Evolutionary conservation across 352 stramenopile genomes (phyloP).

Genomic region (Pilasporangium apinafurcum): DNA sequence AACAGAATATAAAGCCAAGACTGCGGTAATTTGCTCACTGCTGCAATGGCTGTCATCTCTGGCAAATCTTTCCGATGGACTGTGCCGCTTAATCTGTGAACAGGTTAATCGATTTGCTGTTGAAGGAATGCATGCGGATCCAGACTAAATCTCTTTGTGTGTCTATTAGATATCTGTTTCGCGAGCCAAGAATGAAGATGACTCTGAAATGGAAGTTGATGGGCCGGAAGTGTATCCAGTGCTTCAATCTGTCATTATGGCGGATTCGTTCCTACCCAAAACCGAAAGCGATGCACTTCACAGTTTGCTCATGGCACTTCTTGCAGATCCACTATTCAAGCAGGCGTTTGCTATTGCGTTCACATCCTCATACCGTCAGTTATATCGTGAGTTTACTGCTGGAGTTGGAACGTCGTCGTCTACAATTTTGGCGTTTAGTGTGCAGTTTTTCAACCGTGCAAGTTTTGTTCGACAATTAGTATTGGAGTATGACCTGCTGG

Average conservation of each 20-base stretch:
- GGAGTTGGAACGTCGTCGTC: conserved; percentile 79
- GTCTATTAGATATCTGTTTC: no score
- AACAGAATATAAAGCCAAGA: conserved; percentile 66
- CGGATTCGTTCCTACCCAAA: conserved; percentile 79
- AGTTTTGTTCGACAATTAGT: conserved; percentile 92
- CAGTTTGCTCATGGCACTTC: conserved; percentile 93
- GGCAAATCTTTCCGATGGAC: conserved; percentile 70
- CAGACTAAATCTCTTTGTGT: no score
- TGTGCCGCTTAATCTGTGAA: conserved; percentile 82
- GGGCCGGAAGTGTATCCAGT: conserved; percentile 37
- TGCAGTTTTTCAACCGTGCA: conserved; percentile 99
- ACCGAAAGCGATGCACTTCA: conserved; percentile 79
- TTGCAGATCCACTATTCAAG: conserved; percentile 97
- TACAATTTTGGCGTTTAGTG: conserved; percentile 89
- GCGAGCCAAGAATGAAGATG: background rate
- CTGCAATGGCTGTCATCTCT: conserved; percentile 77
- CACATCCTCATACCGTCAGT: conserved; percentile 89
- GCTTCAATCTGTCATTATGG: conserved; percentile 75
- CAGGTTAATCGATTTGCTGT: conserved; percentile 27
- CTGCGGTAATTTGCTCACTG: conserved; percentile 59
- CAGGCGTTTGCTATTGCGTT: conserved; percentile 93
- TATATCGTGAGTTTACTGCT: conserved; percentile 72
- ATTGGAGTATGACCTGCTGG: conserved; percentile 60
- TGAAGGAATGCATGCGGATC: conserved; percentile 7
- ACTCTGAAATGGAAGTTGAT: conserved; percentile 14